Conservation (phyloP, 176 grass and related monocot genomes). For the Triticum turgidum region DNA sequence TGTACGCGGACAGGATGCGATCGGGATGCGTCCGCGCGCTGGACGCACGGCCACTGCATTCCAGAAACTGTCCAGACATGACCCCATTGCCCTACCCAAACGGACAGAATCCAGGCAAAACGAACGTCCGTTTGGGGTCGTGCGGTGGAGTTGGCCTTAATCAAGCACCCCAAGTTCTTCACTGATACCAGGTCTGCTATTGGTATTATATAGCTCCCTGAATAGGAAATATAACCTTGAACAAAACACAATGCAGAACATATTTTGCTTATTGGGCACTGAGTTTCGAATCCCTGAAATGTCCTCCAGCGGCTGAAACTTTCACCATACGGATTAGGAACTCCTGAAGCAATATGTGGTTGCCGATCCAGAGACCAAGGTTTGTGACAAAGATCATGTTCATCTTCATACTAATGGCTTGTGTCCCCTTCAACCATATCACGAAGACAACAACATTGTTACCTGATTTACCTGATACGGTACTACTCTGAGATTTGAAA, state of each 20-base stretch:
- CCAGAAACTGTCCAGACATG: too few relatives aligned
- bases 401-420: too few relatives aligned
- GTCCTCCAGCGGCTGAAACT: constrained; percentile 57
- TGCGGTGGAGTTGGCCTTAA: background rate
- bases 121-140: too few relatives aligned
- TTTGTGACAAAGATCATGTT: background rate
- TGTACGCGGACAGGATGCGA: too few relatives aligned
- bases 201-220: constrained; percentile 25
- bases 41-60: too few relatives aligned
- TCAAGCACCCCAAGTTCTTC: constrained; percentile 73
- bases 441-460: background rate
- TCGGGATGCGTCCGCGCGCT: too few relatives aligned
- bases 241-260: background rate
- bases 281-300: background rate
- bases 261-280: background rate
- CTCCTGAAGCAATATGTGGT: constrained; percentile 89
- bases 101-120: too few relatives aligned
- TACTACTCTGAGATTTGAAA: background rate
- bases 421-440: too few relatives aligned
- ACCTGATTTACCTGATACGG: background rate
- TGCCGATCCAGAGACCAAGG: constrained; percentile 82
- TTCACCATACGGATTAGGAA: constrained; percentile 33
- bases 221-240: background rate
- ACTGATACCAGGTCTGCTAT: constrained; percentile 82
- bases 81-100: too few relatives aligned